phyloP scores from a whole-genome alignment of 257 asterid species.

The Solanum neorickii region DNA sequence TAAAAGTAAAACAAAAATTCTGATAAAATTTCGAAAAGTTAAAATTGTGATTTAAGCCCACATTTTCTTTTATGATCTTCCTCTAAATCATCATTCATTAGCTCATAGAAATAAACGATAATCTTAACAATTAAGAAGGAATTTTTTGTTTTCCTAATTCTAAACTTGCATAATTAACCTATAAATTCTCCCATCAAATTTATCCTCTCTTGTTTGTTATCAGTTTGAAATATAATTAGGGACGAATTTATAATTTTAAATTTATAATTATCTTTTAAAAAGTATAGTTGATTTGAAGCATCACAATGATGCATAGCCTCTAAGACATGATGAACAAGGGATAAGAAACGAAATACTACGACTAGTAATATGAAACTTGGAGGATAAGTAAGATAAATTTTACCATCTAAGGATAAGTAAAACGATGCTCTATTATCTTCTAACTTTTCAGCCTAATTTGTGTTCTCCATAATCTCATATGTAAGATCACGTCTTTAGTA shows the following conservation, averaged over 20 bases:
- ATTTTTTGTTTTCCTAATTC: not conserved
- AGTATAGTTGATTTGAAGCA: no score
- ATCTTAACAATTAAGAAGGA: not conserved
- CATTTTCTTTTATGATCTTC: not conserved
- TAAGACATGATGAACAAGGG: no score
- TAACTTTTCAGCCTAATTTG: not conserved
- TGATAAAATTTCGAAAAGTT: not conserved
- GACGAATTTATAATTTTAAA: no score
- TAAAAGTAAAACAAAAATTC: no score
- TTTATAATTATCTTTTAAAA: no score
- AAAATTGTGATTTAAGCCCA: not conserved
- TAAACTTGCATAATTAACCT: not conserved
- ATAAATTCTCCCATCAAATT: not conserved
- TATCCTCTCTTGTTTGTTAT: not conserved
- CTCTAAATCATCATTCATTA: not conserved
- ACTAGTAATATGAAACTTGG: not conserved
- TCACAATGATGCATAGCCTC: no score
- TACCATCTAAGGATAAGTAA: not conserved
- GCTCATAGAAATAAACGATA: not conserved
- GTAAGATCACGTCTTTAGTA: not conserved
- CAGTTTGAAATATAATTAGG: not conserved
- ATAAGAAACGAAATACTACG: no score
- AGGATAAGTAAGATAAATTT: not conserved
- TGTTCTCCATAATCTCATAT: not conserved
- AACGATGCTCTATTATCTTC: no score